Base-by-base conservation (phyloP, 2,329 filamentous ascomycete species). In the Neodidymelliopsis sp. region DNA sequence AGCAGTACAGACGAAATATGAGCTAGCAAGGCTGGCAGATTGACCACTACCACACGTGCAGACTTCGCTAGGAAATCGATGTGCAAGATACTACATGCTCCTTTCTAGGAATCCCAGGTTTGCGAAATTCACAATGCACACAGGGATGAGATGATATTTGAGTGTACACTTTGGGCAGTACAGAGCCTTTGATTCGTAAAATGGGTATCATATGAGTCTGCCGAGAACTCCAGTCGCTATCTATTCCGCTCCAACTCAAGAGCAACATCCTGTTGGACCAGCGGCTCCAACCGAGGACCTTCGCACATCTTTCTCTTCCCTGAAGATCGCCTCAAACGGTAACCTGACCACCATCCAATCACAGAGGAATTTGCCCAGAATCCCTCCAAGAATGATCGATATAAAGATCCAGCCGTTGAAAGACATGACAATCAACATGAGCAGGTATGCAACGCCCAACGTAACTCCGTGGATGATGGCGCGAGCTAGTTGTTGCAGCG, bases 351-450 rank as follows among this genome's bases (percentile, higher is more conserved):
- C 66, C 62, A 70, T 62, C 87, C 88, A 92, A 22, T 85, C 82
- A 67, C 90, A 93, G 50, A 89, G 65, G 56, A 91, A 90, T 10
- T 82, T 79, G 12, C 90, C 90, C 4, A 92, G 47, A 56, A 84
- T 90, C 0, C 87, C 84, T 1, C 90, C 90, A 45, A 93, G 81
- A 54, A 93, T 83, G 69, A 94, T 90, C 59, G 85, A 90, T 50
- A 93, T 86, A 69, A 94, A 89, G 55, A 94, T 81, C 72, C 90
- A 94, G 6, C 76, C 81, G 49, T 86, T 85, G 70, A 80, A 86
- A 56, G 84, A 85, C 83, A 86, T 86, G 15, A 82, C 80, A 19
- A 86, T 65, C 75, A 88, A 74, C 90, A 94, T 93, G 63, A 93
- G 72, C 59, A 93, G 84, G 69, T 93, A 94, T 2, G 88, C 89